Percentiles rank a stretch among this genome's conserved stretches.
Evolutionary conservation across 257 asterid genomes (phyloP).

Genomic region (Cynanchum wilfordii): DNA sequence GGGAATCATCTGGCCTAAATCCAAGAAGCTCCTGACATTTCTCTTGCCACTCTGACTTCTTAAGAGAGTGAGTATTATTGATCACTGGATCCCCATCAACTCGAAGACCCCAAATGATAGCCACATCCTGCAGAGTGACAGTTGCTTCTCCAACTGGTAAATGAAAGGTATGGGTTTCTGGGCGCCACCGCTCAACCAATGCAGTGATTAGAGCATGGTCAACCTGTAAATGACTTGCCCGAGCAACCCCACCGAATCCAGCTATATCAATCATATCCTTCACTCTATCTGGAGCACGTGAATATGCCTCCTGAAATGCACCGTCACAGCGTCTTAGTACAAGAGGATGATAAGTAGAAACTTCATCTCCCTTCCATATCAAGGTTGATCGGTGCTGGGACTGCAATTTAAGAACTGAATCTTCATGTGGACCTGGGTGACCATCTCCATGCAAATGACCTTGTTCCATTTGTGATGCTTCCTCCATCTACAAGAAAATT

Average conservation of each 20-base stretch:
- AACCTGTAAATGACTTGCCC: not conserved
- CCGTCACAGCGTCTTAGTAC: not conserved
- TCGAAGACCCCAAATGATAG: not conserved
- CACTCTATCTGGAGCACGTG: not conserved
- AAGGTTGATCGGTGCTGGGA: not conserved
- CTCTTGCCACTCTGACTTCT: not conserved
- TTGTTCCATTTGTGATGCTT: not conserved
- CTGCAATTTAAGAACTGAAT: not conserved
- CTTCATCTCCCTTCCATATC: not conserved
- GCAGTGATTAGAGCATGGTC: not conserved
- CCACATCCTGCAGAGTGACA: not conserved
- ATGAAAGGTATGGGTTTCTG: not conserved
- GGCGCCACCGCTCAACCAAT: constrained; percentile 2
- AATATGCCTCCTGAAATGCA: not conserved
- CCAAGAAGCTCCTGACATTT: not conserved
- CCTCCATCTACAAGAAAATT: not conserved
- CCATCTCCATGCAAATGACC: not conserved
- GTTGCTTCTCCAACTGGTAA: not conserved
- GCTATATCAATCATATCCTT: not conserved
- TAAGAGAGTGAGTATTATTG: not conserved
- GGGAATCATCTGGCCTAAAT: not conserved
- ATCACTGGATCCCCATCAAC: not conserved
- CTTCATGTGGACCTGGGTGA: not conserved
- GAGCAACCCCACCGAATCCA: not conserved
- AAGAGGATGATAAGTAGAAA: not conserved